Conservation (phyloP, 805 yeast genomes). For the Metschnikowia drakensbergensis region DNA sequence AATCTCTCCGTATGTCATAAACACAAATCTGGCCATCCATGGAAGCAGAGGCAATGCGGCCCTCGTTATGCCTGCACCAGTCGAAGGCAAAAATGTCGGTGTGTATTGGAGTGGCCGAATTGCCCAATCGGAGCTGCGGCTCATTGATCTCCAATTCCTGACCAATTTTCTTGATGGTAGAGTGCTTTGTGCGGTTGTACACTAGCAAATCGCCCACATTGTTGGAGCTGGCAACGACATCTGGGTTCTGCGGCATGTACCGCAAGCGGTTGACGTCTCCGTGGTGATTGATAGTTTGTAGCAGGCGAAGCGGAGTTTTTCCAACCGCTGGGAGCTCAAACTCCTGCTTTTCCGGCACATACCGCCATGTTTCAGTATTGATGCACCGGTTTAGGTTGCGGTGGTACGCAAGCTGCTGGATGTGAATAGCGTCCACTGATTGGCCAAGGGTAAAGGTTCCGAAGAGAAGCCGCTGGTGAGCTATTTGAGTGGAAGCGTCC, state of each 20-base stretch:
- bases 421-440: slow-evolving; percentile 21
- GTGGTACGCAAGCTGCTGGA: slow-evolving; percentile 32
- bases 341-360: slow-evolving; percentile 37
- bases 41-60: slow-evolving; percentile 56
- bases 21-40: slow-evolving; percentile 60
- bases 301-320: slow-evolving; percentile 26
- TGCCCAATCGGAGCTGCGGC: slow-evolving; percentile 50
- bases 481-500: slow-evolving; percentile 7
- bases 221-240: slow-evolving; percentile 68
- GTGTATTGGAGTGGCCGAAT: slow-evolving; percentile 9
- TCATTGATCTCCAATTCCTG: slow-evolving; percentile 30
- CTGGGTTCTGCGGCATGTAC: slow-evolving; percentile 83
- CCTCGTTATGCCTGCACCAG: slow-evolving; percentile 70
- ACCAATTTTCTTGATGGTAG: slow-evolving; percentile 29
- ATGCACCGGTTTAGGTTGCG: slow-evolving; percentile 33
- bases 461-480: slow-evolving; percentile 16
- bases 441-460: slow-evolving; percentile 21
- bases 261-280: slow-evolving; percentile 74
- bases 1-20: slow-evolving; percentile 56
- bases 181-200: slow-evolving; percentile 81
- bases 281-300: slow-evolving; percentile 60
- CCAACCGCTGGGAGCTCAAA: slow-evolving; percentile 32
- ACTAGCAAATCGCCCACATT: slow-evolving; percentile 62
- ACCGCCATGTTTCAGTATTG: slow-evolving; percentile 33
- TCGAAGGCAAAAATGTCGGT: slow-evolving; percentile 66